phyloP scores from a whole-genome alignment of 1,284 basidiomycete species.

The Phellinidium pouzarii region DNA sequence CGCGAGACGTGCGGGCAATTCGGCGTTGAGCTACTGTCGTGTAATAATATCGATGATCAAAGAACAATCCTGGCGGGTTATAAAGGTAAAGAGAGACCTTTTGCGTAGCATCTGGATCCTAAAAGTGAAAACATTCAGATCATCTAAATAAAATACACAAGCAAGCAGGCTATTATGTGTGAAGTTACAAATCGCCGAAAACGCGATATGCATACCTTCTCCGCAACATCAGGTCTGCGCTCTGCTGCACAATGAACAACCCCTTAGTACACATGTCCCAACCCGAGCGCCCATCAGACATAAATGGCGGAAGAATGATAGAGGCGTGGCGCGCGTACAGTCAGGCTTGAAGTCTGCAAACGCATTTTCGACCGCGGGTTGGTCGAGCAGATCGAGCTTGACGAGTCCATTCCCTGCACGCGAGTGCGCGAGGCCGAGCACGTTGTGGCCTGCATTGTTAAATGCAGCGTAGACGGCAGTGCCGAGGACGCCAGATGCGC shows the following conservation, averaged over 20 bases:
- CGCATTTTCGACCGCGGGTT: constrained; percentile 38
- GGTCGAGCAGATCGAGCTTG: constrained; percentile 55
- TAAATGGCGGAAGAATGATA: not conserved
- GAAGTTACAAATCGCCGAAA: not conserved
- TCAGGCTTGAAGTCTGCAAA: constrained; percentile 54
- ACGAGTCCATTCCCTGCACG: constrained; percentile 46
- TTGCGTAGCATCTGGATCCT: constrained; percentile 62
- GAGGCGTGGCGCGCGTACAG: constrained; percentile 50
- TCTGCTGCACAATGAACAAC: constrained; percentile 84
- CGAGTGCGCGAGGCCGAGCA: constrained; percentile 60
- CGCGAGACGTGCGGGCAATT: constrained; percentile 58
- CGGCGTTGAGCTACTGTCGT: constrained; percentile 54
- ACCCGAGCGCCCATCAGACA: not conserved
- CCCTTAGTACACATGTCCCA: constrained; percentile 37
- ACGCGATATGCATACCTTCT: constrained; percentile 45
- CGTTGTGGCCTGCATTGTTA: constrained; percentile 34
- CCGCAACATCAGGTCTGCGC: constrained; percentile 75
- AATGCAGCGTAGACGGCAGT: constrained; percentile 61
- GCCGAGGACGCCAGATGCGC: constrained; percentile 74
- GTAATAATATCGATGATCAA: constrained; percentile 4
- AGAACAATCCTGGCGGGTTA: not conserved
- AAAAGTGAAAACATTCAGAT: constrained; percentile 6
- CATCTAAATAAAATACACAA: not conserved
- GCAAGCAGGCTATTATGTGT: constrained; percentile 5
- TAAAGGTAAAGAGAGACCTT: constrained; percentile 35